phyloP scores from a whole-genome alignment of 345 rosid genomes.

The Hibiscus syriacus region DNA sequence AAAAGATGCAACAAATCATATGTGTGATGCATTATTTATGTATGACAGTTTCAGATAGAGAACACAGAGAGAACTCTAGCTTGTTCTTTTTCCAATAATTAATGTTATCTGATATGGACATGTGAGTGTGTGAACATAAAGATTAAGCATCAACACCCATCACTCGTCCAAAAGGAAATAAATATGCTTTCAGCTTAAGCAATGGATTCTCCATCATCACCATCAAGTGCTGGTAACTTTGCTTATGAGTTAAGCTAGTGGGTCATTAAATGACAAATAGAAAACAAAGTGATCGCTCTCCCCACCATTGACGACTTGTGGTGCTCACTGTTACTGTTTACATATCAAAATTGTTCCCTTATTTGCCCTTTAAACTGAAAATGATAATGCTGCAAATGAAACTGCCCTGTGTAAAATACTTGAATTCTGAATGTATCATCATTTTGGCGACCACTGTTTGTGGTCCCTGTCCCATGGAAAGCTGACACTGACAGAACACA shows the following conservation, averaged over 20 bases:
- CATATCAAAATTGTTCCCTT: neutral
- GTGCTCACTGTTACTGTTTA: neutral
- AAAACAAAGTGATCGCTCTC: neutral
- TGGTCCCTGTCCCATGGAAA: neutral
- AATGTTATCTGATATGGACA: neutral
- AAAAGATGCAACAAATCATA: neutral
- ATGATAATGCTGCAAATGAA: neutral
- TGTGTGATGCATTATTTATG: neutral
- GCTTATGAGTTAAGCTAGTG: slow-evolving; percentile 5
- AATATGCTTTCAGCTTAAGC: neutral
- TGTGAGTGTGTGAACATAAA: neutral
- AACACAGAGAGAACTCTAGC: neutral
- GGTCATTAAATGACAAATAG: neutral
- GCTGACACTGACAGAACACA: neutral
- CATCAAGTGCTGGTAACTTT: neutral
- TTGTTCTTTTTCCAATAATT: neutral
- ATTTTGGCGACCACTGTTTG: too few species aligned
- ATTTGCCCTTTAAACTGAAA: neutral
- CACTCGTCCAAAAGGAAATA: neutral
- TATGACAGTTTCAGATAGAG: neutral
- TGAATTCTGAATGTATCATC: too few species aligned
- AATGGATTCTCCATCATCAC: neutral
- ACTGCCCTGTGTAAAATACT: neutral
- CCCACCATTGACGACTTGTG: neutral
- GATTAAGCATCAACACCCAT: neutral